A percentile compares a stretch with the other conserved stretches of the same genome.
Conservation (phyloP, 2,329 filamentous ascomycete species). For the Coniochaeta pulveracea region DNA sequence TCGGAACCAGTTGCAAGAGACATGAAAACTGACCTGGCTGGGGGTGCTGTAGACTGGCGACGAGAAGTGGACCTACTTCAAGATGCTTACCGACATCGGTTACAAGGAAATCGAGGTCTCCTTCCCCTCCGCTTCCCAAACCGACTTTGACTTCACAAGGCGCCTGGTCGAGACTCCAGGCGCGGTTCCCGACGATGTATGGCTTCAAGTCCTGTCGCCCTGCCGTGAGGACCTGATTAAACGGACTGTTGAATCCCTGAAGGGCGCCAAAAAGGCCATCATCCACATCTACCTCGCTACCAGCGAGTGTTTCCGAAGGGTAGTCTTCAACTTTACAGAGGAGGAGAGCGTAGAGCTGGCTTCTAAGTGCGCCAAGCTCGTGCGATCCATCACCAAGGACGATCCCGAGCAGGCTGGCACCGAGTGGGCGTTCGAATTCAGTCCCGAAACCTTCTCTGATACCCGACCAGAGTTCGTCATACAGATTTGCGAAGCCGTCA, state of each 20-base stretch:
- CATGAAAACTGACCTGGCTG: neutral
- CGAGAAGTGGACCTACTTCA: slow-evolving; percentile 91
- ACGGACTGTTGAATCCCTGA: slow-evolving; percentile 78
- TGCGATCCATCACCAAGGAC: slow-evolving; percentile 81
- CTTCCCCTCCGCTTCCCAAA: slow-evolving; percentile 88
- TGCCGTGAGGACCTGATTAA: slow-evolving; percentile 86
- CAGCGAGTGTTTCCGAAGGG: slow-evolving; percentile 84
- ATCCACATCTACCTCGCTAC: slow-evolving; percentile 95
- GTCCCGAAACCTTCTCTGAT: slow-evolving; percentile 84
- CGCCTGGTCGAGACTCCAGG: slow-evolving; percentile 77
- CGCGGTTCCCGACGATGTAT: slow-evolving; percentile 77
- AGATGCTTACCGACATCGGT: slow-evolving; percentile 82
- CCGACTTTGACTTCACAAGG: slow-evolving; percentile 91
- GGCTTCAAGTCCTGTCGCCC: slow-evolving; percentile 82
- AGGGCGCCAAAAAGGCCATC: slow-evolving; percentile 84
- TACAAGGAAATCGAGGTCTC: slow-evolving; percentile 98
- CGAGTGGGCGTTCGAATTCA: slow-evolving; percentile 73
- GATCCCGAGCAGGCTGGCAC: slow-evolving; percentile 45
- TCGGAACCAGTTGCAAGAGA: too few relatives aligned
- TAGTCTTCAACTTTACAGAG: slow-evolving; percentile 82
- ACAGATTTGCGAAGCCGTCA: slow-evolving; percentile 82
- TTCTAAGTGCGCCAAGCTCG: slow-evolving; percentile 75
- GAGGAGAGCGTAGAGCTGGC: slow-evolving; percentile 74
- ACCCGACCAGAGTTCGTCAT: slow-evolving; percentile 75
- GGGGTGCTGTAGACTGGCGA: slow-evolving; percentile 59